Percentiles rank a stretch among this genome's conserved stretches.
These are phyloP conservation scores for Lactifluus volemus DNA, from an alignment of 768 basidiomycete genomes.

Conservation along the genomic window DNA sequence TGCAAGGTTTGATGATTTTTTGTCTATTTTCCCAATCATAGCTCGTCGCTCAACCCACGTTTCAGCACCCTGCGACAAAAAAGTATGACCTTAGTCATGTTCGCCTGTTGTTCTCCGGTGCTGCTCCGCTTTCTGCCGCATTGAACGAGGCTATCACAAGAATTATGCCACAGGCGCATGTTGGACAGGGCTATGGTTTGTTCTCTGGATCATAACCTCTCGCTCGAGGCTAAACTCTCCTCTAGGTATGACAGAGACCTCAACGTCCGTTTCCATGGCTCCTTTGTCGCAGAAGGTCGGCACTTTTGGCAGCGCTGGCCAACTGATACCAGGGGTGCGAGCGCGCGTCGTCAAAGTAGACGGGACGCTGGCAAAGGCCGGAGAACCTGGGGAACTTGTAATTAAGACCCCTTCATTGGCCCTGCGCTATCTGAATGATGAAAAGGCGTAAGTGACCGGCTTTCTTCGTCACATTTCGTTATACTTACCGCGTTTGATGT, in stretches of 20 bases:
- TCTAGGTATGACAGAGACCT: constrained; percentile 63
- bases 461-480: background rate
- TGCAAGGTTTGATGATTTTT: constrained; percentile 23
- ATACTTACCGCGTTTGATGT: background rate
- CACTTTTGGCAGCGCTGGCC: constrained; percentile 39
- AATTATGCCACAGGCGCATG: constrained; percentile 43
- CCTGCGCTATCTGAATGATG: constrained; percentile 42
- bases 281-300: constrained; percentile 40
- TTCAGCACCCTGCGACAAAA: constrained; percentile 25
- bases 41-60: background rate
- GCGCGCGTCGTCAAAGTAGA: constrained; percentile 47
- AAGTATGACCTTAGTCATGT: constrained; percentile 26
- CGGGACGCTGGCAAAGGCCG: constrained; percentile 41
- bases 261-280: constrained; percentile 45
- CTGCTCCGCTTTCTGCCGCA: constrained; percentile 30
- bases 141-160: constrained; percentile 34
- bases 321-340: constrained; percentile 41
- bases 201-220: background rate
- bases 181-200: constrained; percentile 55
- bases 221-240: background rate
- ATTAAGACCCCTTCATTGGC: constrained; percentile 35
- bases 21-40: background rate
- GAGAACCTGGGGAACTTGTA: constrained; percentile 52
- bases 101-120: constrained; percentile 26
- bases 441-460: constrained; percentile 41